These are phyloP conservation scores for Zostera marina DNA, from an alignment of 116 monocot species.

Conservation along the genomic window DNA sequence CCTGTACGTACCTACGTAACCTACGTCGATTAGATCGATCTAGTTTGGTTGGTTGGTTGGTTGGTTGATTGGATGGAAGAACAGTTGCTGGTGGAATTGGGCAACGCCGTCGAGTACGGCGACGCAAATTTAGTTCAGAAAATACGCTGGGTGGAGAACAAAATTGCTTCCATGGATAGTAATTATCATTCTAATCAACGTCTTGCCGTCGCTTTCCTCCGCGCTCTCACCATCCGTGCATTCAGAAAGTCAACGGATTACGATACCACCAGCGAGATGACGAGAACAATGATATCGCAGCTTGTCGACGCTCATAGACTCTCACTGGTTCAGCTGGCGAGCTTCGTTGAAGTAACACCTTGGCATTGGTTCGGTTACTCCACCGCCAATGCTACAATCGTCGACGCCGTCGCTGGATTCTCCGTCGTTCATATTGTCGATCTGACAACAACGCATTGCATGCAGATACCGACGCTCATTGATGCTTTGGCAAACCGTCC, in stretches of 20 bases:
- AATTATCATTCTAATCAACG: constrained; percentile 43
- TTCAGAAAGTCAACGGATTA: constrained; percentile 8
- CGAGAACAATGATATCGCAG: constrained; percentile 9
- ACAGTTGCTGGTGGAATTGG: constrained; percentile 73
- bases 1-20: too few species aligned
- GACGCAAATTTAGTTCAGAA: constrained; percentile 64
- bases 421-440: constrained; percentile 51
- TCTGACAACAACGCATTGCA: constrained; percentile 52
- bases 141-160: constrained; percentile 73
- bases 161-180: constrained; percentile 53
- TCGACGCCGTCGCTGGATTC: constrained; percentile 34
- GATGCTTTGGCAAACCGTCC: constrained; percentile 42
- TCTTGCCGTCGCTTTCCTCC: constrained; percentile 59
- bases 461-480: constrained; percentile 84
- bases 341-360: constrained; percentile 69
- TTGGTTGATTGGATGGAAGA: too few species aligned
- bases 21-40: too few species aligned
- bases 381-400: constrained; percentile 56
- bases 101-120: constrained; percentile 48
- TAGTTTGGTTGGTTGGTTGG: too few species aligned
- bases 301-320: constrained; percentile 7
- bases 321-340: constrained; percentile 31
- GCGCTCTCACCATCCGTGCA: constrained; percentile 47
- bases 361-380: constrained; percentile 67
- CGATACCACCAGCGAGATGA: constrained; percentile 9